Conservation (phyloP, 768 basidiomycete genomes). For the Psilocybe cyanescens region DNA sequence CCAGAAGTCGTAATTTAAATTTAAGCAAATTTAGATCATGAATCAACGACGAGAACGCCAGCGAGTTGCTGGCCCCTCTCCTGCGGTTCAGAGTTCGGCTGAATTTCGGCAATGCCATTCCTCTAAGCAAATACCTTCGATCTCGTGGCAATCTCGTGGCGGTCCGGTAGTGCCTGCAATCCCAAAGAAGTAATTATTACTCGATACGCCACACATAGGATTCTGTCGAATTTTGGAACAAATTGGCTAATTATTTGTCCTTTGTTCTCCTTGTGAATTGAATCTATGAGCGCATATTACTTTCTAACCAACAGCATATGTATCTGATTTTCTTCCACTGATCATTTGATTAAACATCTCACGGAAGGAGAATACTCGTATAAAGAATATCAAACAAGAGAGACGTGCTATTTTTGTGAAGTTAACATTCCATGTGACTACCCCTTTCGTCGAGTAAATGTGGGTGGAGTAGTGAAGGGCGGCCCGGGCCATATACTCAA, state of each 20-base stretch:
- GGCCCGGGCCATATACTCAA: background rate
- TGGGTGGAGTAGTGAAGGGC: background rate
- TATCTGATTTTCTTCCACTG: background rate
- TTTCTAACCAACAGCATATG: background rate
- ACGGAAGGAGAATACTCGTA: background rate
- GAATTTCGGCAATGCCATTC: background rate
- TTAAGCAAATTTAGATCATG: no score
- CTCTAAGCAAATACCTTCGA: background rate
- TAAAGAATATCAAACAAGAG: background rate
- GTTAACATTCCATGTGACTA: background rate
- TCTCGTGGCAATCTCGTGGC: background rate
- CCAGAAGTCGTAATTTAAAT: no score
- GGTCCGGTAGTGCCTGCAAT: background rate
- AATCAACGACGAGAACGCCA: no score
- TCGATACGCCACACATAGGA: background rate
- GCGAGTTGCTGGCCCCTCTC: background rate
- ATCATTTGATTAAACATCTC: background rate
- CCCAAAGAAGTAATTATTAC: conserved; percentile 2
- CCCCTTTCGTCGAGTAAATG: background rate
- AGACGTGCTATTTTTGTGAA: background rate
- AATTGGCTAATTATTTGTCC: background rate
- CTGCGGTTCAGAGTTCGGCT: background rate
- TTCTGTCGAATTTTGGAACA: background rate
- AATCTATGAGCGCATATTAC: background rate
- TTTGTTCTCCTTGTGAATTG: background rate